Conservation (phyloP, 2,329 filamentous ascomycete genomes). For the Diaporthe citri region DNA sequence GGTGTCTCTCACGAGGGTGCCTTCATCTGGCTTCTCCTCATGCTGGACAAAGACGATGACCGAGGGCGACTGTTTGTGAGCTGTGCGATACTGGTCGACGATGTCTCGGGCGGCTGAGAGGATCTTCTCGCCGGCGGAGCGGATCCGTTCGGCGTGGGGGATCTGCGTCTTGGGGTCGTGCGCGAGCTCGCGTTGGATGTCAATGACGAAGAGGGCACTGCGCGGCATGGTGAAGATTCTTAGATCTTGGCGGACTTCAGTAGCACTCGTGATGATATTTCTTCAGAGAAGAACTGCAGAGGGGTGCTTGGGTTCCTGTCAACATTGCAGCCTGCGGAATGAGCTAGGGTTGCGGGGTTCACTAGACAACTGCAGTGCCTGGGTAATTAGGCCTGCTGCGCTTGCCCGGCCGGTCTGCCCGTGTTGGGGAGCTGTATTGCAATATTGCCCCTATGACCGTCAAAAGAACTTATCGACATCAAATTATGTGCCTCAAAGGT, state of each 20-base stretch:
- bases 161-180: conserved; percentile 44
- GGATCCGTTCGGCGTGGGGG: conserved; percentile 46
- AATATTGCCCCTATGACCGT: too few relatives aligned
- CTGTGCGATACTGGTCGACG: conserved; percentile 34
- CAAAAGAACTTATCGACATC: too few relatives aligned
- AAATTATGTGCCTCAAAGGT: too few relatives aligned
- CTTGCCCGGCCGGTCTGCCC: too few relatives aligned
- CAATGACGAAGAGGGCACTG: conserved; percentile 50
- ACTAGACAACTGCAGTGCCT: background rate
- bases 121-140: conserved; percentile 43
- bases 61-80: background rate
- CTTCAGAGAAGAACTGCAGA: background rate
- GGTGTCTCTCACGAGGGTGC: conserved; percentile 43
- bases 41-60: conserved; percentile 50
- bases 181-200: conserved; percentile 51
- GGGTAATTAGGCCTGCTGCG: too few relatives aligned
- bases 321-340: background rate
- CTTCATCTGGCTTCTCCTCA: conserved; percentile 45
- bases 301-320: background rate
- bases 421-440: too few relatives aligned
- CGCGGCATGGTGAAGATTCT: conserved; percentile 26
- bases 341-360: conserved; percentile 4
- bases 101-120: conserved; percentile 42
- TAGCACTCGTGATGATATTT: background rate
- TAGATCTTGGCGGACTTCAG: background rate